Base-by-base conservation (phyloP, 352 stramenopile genomes). In the Ophiocytium majus region DNA sequence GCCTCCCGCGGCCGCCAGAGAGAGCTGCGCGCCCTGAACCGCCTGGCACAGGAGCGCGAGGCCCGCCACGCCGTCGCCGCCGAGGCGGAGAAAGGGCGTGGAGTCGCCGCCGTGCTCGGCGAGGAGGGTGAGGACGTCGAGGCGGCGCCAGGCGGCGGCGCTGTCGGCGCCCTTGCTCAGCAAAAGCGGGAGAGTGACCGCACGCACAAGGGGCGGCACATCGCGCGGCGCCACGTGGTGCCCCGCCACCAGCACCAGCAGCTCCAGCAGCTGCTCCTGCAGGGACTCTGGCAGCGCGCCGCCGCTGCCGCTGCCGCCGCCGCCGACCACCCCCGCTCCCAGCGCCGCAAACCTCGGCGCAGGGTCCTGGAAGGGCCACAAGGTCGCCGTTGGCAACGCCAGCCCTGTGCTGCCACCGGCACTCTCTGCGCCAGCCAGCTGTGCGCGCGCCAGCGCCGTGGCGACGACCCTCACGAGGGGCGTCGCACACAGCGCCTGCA, bases 41-140 rank as follows among this genome's bases (percentile, higher is more conserved):
- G 83, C 80, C 37, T 88, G 84, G 34, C 84, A 88, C 23, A 88
- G 34, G 32, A 75, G 63, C 5, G 71, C 74, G 75, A 84, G 83
- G 74, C 80, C 79, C 1, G 76, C 78, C 19, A n/a, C 34, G 63
- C 64, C 35, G 0, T 57, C 74, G 23, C 84, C 84, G 1, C 84
- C 84, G 23, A 88, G 84, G 1, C 84, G 79, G 49, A 86, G 63
- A 74, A 86, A 88, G 19, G 84, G 84, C 9, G 84, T 76, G 28
- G 75, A 82, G 0, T 88, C 80, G 50, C 66, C 76, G 23, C 75
- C 84, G 10, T 35, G 23, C 36, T 35, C 74, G 0, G 80, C 78
- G 50, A 88, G 81, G 33, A 37, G 35, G 5, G 84, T 36, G 0
- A 85, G 80, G 14, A 88, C 79, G 31, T 63, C 79, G n/a, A 85